phyloP scores from a whole-genome alignment of 2,329 filamentous ascomycete genomes.

The Ascochyta rabiei region DNA sequence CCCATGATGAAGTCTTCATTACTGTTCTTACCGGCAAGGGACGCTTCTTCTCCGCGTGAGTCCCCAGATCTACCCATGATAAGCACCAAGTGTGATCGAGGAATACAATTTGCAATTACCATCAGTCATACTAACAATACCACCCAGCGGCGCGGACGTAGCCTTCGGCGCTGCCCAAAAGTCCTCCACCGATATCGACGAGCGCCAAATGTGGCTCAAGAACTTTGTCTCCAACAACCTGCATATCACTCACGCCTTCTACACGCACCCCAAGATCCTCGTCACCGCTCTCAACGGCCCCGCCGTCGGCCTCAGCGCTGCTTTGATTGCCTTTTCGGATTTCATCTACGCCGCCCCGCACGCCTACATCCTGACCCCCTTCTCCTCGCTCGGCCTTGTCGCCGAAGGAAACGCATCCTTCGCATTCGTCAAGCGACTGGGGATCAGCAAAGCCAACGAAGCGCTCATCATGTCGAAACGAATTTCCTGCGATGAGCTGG shows the following conservation, averaged over 20 bases:
- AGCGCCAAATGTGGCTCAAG: conserved; percentile 66
- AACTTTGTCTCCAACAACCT: conserved; percentile 85
- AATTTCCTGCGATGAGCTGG: conserved; percentile 74
- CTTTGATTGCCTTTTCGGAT: conserved; percentile 81
- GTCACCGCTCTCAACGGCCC: conserved; percentile 91
- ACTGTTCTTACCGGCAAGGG: conserved; percentile 86
- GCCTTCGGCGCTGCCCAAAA: conserved; percentile 55
- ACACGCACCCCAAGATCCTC: conserved; percentile 92
- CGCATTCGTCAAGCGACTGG: conserved; percentile 80
- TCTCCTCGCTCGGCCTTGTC: conserved; percentile 86
- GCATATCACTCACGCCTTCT: conserved; percentile 87
- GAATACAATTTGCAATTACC: not conserved
- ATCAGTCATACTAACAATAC: not conserved
- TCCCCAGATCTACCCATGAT: conserved; percentile 3
- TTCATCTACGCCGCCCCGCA: conserved; percentile 86
- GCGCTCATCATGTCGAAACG: conserved; percentile 88
- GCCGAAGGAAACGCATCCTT: conserved; percentile 83
- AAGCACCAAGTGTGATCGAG: no score
- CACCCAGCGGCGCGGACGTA: conserved; percentile 78
- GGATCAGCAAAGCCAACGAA: conserved; percentile 84
- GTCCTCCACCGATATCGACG: conserved; percentile 44
- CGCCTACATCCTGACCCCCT: conserved; percentile 87
- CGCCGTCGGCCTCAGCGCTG: conserved; percentile 84
- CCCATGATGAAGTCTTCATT: conserved; percentile 78
- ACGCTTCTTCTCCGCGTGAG: conserved; percentile 84